Percentiles rank a stretch among this genome's conserved stretches.
Evolutionary conservation across 371 early-diverging fungal genomes (phyloP).

Genomic region (Sanchytrium tribonematis): DNA sequence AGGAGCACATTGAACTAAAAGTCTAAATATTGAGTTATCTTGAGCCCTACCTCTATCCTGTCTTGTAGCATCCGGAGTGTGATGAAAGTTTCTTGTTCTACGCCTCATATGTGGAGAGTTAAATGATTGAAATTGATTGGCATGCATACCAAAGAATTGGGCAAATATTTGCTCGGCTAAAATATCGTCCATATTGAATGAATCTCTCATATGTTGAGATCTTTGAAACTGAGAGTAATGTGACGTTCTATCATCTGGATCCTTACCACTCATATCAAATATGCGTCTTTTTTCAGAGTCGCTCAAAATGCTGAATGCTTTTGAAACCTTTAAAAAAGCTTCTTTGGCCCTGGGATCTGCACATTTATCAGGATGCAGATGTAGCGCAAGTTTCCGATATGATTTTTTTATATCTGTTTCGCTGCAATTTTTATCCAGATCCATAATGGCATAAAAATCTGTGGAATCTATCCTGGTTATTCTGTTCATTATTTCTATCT

Average conservation of each 20-base stretch:
- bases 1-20: not conserved
- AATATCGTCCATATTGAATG: not conserved
- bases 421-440: constrained; percentile 17
- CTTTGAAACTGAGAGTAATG: not conserved
- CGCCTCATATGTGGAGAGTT: not conserved
- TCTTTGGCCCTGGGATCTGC: not conserved
- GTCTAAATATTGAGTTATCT: not conserved
- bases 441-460: constrained; percentile 47
- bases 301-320: not conserved
- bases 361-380: constrained; percentile 46
- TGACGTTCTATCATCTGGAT: not conserved
- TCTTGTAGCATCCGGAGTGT: not conserved
- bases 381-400: constrained; percentile 39
- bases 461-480: not conserved
- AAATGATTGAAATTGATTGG: not conserved
- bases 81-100: not conserved
- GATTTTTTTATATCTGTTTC: constrained; percentile 36
- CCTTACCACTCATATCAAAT: not conserved
- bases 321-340: not conserved
- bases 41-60: not conserved
- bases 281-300: not conserved
- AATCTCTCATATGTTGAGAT: not conserved
- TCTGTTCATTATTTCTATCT: not conserved
- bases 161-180: not conserved
- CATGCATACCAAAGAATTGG: not conserved